Conservation (phyloP, 1,284 basidiomycete species). For the Naganishia cerealis region DNA sequence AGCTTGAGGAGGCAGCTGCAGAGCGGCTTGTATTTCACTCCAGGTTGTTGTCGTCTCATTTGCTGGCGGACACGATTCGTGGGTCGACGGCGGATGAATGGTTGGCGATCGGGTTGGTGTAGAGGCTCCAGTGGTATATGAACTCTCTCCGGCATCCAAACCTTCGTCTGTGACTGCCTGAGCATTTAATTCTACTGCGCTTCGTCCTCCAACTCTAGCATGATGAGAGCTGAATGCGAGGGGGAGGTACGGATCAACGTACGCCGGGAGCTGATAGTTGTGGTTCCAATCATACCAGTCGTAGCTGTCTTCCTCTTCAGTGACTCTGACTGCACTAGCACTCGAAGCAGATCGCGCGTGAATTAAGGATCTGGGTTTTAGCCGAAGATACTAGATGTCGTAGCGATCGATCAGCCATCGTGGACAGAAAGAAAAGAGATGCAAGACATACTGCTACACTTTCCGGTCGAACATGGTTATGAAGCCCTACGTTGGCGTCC, state of each 20-base stretch:
- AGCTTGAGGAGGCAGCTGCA: background rate
- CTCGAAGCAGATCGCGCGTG: constrained; percentile 9
- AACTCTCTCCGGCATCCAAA: background rate
- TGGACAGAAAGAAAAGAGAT: background rate
- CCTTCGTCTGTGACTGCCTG: background rate
- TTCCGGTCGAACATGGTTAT: background rate
- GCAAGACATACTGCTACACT: constrained; percentile 13
- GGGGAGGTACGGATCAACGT: constrained; percentile 27
- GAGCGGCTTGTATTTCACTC: background rate
- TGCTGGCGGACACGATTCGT: background rate
- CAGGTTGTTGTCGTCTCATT: background rate
- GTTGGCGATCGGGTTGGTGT: background rate
- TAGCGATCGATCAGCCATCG: background rate
- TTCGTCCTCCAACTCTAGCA: background rate
- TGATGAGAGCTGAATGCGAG: constrained; percentile 26
- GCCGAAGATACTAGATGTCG: constrained; percentile 17
- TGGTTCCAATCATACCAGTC: constrained; percentile 30
- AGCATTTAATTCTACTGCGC: background rate
- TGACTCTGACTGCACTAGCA: constrained; percentile 14
- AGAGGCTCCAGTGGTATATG: background rate
- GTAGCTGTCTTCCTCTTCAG: constrained; percentile 22
- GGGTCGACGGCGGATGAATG: background rate
- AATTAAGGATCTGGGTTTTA: constrained; percentile 10
- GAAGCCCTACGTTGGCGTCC: background rate
- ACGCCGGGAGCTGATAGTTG: constrained; percentile 28